Conservation (phyloP, 1,139 yeast species). For the Hanseniaspora uvarum region DNA sequence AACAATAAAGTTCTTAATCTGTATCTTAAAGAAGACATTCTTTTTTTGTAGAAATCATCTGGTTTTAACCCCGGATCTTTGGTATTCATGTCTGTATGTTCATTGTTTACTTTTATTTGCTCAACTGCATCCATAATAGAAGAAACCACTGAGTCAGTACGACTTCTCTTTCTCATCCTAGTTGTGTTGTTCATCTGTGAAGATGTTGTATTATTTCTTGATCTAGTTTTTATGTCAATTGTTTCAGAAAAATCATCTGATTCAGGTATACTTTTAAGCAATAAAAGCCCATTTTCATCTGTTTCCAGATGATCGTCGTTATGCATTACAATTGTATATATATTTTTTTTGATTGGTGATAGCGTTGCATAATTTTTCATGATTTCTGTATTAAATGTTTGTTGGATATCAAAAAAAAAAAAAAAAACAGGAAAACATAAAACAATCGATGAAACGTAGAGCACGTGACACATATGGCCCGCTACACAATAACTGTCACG, state of each 20-base stretch:
- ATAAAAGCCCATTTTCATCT: neutral
- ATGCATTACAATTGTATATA: neutral
- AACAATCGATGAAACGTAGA: neutral
- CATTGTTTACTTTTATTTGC: slow-evolving; percentile 21
- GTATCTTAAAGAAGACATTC: slow-evolving; percentile 53
- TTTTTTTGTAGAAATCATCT: slow-evolving; percentile 46
- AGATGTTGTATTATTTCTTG: neutral
- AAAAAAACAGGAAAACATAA: too few relatives aligned
- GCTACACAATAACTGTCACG: too few relatives aligned
- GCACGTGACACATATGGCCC: too few relatives aligned
- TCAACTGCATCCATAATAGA: slow-evolving; percentile 10
- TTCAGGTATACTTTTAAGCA: neutral
- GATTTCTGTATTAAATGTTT: too few relatives aligned
- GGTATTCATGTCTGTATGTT: slow-evolving; percentile 6
- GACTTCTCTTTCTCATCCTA: slow-evolving; percentile 2
- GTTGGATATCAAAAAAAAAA: neutral
- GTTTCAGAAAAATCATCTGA: neutral
- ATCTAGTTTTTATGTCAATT: neutral
- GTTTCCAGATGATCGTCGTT: neutral
- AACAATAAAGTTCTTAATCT: slow-evolving; percentile 45
- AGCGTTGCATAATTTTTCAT: neutral
- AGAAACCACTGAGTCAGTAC: slow-evolving; percentile 4
- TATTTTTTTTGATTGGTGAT: neutral
- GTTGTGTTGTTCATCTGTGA: neutral
- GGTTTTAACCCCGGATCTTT: slow-evolving; percentile 66